phyloP scores from a whole-genome alignment of 176 grass and related monocot genomes.

The Cenchrus americanus region DNA sequence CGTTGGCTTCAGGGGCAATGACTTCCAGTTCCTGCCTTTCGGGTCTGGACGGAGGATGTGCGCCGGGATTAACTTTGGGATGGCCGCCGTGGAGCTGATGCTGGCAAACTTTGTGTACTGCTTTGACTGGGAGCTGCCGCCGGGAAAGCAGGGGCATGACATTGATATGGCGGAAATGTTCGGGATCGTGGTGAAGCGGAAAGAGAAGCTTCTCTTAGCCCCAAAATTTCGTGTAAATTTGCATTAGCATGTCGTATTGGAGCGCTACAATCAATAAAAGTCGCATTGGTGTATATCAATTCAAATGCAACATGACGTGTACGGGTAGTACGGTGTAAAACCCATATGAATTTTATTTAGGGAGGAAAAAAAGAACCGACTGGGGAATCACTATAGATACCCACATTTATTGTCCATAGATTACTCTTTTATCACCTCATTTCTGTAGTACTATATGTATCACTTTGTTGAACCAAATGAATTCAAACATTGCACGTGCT shows the following conservation, averaged over 20 bases:
- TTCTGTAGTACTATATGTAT: too few species aligned
- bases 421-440: too few species aligned
- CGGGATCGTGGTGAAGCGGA: slow-evolving; percentile 32
- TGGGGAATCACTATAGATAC: too few species aligned
- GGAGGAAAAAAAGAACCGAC: too few species aligned
- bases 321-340: too few species aligned
- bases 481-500: too few species aligned
- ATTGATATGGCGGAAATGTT: slow-evolving; percentile 51
- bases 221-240: slow-evolving; percentile 1
- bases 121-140: slow-evolving; percentile 12
- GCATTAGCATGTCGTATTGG: background rate
- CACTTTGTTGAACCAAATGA: too few species aligned
- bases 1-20: background rate
- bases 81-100: slow-evolving; percentile 11
- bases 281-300: background rate
- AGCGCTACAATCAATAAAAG: background rate
- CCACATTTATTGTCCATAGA: too few species aligned
- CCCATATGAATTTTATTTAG: too few species aligned
- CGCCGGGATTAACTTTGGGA: background rate
- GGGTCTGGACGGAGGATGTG: background rate
- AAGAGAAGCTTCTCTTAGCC: slow-evolving; percentile 39
- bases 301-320: background rate
- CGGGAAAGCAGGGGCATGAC: background rate
- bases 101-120: slow-evolving; percentile 1
- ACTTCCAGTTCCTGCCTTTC: slow-evolving; percentile 19